These are phyloP conservation scores for Aspergillus costaricaensis DNA, from an alignment of 2,329 filamentous ascomycete species.

Conservation along the genomic window DNA sequence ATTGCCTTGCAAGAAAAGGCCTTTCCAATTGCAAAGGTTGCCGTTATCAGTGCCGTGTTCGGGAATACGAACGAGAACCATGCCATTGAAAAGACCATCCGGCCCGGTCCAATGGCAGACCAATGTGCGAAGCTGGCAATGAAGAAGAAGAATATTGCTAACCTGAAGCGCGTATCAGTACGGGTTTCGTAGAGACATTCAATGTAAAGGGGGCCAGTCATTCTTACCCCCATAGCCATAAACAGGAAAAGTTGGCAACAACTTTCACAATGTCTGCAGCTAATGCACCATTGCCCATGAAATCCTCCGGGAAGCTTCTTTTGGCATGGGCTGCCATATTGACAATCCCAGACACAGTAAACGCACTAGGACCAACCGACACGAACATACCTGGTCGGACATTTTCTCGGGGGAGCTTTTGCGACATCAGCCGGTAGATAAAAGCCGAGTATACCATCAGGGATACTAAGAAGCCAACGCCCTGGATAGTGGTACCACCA, in stretches of 20 bases:
- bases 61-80: constrained; percentile 85
- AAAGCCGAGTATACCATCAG: constrained; percentile 85
- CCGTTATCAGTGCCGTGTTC: constrained; percentile 72
- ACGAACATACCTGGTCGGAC: constrained; percentile 84
- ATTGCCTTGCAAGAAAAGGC: constrained; percentile 63
- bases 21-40: constrained; percentile 69
- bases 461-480: constrained; percentile 64
- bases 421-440: constrained; percentile 83
- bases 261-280: constrained; percentile 59
- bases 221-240: constrained; percentile 74
- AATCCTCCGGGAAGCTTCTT: constrained; percentile 51
- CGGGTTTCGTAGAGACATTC: not conserved
- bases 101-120: constrained; percentile 62
- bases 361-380: constrained; percentile 73
- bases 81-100: constrained; percentile 77
- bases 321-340: constrained; percentile 58
- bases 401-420: constrained; percentile 75
- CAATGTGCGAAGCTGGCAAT: constrained; percentile 75
- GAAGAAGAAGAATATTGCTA: constrained; percentile 84
- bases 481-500: constrained; percentile 62
- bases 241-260: constrained; percentile 62
- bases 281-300: constrained; percentile 60
- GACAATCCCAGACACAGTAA: constrained; percentile 64
- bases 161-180: constrained; percentile 36
- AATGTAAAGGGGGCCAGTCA: not conserved